Conservation (phyloP, 345 rosid genomes). For the Arabidopsis suecica region DNA sequence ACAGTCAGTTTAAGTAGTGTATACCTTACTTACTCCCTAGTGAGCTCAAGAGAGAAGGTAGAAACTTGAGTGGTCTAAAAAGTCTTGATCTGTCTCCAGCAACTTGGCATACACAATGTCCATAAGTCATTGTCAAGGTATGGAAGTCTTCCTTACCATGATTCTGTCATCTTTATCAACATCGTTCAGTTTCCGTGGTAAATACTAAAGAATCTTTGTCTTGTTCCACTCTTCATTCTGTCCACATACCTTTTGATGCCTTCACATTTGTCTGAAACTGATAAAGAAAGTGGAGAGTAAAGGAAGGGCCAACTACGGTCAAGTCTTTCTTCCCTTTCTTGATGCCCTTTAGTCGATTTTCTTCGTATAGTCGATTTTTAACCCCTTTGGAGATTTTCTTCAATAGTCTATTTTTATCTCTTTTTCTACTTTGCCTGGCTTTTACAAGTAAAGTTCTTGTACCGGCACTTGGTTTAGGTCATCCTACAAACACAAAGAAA, state of each 20-base stretch:
- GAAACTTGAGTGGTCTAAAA: slow-evolving; percentile 15
- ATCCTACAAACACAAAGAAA: background rate
- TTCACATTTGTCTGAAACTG: background rate
- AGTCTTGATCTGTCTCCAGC: slow-evolving; percentile 9
- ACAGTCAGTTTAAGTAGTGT: background rate
- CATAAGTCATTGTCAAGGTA: slow-evolving; percentile 17
- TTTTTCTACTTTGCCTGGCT: background rate
- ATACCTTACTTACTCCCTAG: slow-evolving; percentile 19
- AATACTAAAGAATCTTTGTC: slow-evolving; percentile 20
- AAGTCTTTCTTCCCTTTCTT: slow-evolving; percentile 3
- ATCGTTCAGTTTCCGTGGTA: background rate
- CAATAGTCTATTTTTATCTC: background rate
- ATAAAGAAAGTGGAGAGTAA: slow-evolving; percentile 4
- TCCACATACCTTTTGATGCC: background rate
- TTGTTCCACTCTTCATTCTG: slow-evolving; percentile 22
- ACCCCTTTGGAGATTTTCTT: background rate
- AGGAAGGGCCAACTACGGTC: background rate
- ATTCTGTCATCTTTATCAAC: background rate
- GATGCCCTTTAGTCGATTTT: no score
- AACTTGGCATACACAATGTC: slow-evolving; percentile 7
- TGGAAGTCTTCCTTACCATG: background rate
- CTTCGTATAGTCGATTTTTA: background rate
- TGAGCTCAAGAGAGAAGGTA: slow-evolving; percentile 20
- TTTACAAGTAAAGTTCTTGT: slow-evolving; percentile 5
- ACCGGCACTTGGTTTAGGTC: slow-evolving; percentile 4